Base-by-base conservation (phyloP, 495 filamentous ascomycete genomes). In the Saxophila tyrrhenica region DNA sequence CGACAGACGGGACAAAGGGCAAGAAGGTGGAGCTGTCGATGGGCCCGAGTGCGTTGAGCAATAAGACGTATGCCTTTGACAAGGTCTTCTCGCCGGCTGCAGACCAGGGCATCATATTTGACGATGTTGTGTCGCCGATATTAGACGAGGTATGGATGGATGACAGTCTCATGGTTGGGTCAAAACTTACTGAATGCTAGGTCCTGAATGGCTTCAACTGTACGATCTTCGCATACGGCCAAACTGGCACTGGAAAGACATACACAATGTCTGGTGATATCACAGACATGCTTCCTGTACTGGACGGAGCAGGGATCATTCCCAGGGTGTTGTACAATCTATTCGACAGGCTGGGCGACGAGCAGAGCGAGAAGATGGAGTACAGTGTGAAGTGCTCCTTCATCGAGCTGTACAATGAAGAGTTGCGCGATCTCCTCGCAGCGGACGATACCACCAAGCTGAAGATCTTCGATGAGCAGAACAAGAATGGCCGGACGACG, bases 221-320 rank as follows among this genome's bases (percentile, higher is more conserved):
- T 67, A 98, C 92, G 8, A 94, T 98, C 52, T 98, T 98, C 65
- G 92, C 92, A 45, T 98, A 98, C 66, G 92, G 92, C 9, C 92
- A 98, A 63, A 98, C 92, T 0, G 92, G 92, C 24, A 98, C 92
- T 0, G 92, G 92, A 51, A 98, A 98, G 69, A 98, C 92, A 25
- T 98, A 98, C 67, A 98, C 92, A 2, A 98, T 98, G 92, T 94
- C 94, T 2, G 92, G 92, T 32, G 90, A 98, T 64, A 95, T 98
- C 85, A 84, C 76, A 10, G 84, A 92, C 57, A 87, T 82, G 0
- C 72, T 89, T 2, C 79, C 94, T 45, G 75, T 95, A 17, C 87
- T 90, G 2, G 92, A 96, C 52, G 83, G 83, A 24, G 92, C 92
- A 15, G 92, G 92, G 48, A 96, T 98, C 55, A 91, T 97, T 54